phyloP scores from a whole-genome alignment of 2,329 filamentous ascomycete genomes.

The Pseudogymnoascus sp. region DNA sequence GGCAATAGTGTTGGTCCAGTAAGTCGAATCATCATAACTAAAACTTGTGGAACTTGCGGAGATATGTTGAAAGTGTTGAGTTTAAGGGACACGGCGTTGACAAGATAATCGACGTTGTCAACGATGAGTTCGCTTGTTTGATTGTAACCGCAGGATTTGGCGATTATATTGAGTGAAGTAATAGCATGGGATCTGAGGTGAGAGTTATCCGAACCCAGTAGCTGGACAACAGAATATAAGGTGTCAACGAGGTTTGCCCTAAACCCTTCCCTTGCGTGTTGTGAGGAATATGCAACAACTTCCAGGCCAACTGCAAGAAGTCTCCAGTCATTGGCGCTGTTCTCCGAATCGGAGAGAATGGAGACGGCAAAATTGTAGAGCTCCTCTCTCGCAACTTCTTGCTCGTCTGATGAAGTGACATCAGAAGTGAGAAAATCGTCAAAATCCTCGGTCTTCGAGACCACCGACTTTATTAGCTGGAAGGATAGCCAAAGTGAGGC shows the following conservation, averaged over 20 bases:
- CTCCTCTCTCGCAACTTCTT: conserved; percentile 48
- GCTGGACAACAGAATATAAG: conserved; percentile 84
- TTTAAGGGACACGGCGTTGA: conserved; percentile 82
- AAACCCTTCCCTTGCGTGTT: conserved; percentile 58
- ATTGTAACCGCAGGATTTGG: conserved; percentile 63
- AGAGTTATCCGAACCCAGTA: conserved; percentile 63
- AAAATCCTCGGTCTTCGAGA: conserved; percentile 43
- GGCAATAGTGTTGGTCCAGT: conserved; percentile 75
- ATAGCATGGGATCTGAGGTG: conserved; percentile 74
- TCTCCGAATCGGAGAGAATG: conserved; percentile 47
- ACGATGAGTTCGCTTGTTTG: conserved; percentile 73
- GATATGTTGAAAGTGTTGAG: conserved; percentile 89
- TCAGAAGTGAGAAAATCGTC: conserved; percentile 59
- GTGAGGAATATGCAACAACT: conserved; percentile 66
- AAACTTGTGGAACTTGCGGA: conserved; percentile 79
- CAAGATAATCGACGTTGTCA: conserved; percentile 90
- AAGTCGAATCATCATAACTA: conserved; percentile 88
- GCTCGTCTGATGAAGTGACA: conserved; percentile 29
- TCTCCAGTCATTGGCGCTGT: conserved; percentile 53
- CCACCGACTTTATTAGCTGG: conserved; percentile 55
- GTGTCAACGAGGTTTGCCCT: conserved; percentile 81
- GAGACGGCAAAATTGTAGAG: conserved; percentile 62
- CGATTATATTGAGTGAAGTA: conserved; percentile 71
- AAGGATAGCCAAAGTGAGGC: conserved; percentile 76
- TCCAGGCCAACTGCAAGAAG: conserved; percentile 74